Evolutionary conservation across 2,329 filamentous ascomycete genomes (phyloP), one percentile per base, ranked within the genome.

Genomic region (Paradendryphiella salina): DNA sequence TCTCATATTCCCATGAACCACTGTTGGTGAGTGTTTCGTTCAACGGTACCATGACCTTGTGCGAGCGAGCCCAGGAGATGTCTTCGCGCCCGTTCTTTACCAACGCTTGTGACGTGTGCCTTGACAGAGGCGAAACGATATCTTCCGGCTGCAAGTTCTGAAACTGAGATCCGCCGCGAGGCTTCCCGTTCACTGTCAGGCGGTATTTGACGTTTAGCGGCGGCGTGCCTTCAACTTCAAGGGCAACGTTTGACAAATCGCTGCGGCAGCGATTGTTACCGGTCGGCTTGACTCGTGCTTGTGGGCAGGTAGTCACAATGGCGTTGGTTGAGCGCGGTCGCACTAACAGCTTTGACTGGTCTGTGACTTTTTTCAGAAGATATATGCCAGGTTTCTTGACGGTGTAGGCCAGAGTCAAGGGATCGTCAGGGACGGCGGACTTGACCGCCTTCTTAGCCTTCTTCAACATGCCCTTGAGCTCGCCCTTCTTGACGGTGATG

Each of bases 171-270:
- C 92, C 90, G 53, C 89, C 89, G 62, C 87, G 86, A 58, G 95
- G 85, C 57, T 89, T 87, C 54, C 85, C 85, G 62, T 97, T 96
- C 61, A 96, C 86, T 5, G 85, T 87, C 46, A 91, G 87, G 64
- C 90, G 94, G 74, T 99, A 99, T 63, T 90, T 89, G 62, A 99
- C 89, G 70, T 92, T 92, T 58, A 99, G 79, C 3, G 94, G 94
- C 2, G 95, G 90, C 0, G 91, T 95, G 14, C 94, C 94, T 59
- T 88, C 82, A 3, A 96, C 90, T 64, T 93, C 85, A 43, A 99
- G 78, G 14, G 86, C 83, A 37, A 97, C 78, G 65, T 96, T 85
- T 1, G 94, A 97, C 29, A 97, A 76, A 61, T 99, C 93, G 45
- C 89, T 90, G 45, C 87, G 84, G 72, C 94, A 99, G 65, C 89